These are phyloP conservation scores for Postia placenta DNA, from an alignment of 768 basidiomycete species.

Conservation along the genomic window DNA sequence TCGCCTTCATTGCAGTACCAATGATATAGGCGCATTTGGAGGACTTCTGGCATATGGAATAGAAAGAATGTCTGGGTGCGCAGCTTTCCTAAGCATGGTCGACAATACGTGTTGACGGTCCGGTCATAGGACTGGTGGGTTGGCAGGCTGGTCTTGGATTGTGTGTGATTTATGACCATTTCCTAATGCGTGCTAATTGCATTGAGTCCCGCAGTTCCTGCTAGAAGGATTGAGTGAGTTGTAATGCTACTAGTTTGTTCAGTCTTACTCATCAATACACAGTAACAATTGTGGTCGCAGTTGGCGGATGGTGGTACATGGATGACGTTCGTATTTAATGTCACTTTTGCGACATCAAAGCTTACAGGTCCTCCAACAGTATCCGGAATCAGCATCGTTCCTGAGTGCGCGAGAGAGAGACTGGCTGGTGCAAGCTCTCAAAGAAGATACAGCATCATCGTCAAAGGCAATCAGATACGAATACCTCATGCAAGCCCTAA, in stretches of 20 bases:
- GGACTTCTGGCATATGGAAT: constrained; percentile 11
- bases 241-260: no score
- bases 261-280: no score
- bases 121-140: constrained; percentile 2
- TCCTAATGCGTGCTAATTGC: neutral
- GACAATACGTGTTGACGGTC: no score
- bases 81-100: no score
- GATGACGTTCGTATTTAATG: neutral
- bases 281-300: neutral
- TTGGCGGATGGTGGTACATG: neutral
- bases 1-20: neutral
- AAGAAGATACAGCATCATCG: constrained; percentile 3
- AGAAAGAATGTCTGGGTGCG: constrained; percentile 9
- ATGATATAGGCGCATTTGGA: constrained; percentile 9
- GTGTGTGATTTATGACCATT: neutral
- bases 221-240: neutral
- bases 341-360: neutral
- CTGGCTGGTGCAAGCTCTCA: constrained; percentile 7
- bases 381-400: constrained; percentile 8
- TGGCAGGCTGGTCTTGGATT: constrained; percentile 8
- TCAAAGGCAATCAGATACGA: constrained; percentile 4
- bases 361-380: neutral
- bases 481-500: constrained; percentile 7
- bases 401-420: constrained; percentile 5
- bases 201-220: neutral